Conservation (phyloP, 1,139 yeast species). For the Sugiyamaella neomexicana region DNA sequence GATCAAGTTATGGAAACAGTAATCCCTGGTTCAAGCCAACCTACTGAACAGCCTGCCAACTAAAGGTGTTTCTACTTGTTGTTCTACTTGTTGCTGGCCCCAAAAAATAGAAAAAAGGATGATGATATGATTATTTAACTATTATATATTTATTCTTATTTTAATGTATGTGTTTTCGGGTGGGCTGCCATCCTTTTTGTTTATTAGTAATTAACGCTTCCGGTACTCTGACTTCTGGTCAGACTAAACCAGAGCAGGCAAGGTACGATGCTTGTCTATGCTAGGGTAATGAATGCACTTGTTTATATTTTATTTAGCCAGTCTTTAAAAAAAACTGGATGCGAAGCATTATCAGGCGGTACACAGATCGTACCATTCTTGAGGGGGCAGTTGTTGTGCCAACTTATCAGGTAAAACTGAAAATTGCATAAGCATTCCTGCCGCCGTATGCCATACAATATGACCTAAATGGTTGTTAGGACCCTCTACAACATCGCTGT, state of each 20-base stretch:
- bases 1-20: conserved; percentile 71
- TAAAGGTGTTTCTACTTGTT: not conserved
- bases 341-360: conserved; percentile 6
- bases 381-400: conserved; percentile 26
- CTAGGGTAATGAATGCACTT: too few relatives aligned
- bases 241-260: too few relatives aligned
- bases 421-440: conserved; percentile 38
- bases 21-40: conserved; percentile 36
- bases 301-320: conserved; percentile 3
- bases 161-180: conserved; percentile 9
- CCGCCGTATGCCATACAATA: conserved; percentile 73
- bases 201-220: not conserved
- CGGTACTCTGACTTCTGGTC: not conserved
- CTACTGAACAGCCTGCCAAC: conserved; percentile 13
- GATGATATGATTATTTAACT: conserved; percentile 1
- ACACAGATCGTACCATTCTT: conserved; percentile 33
- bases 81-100: too few relatives aligned
- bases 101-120: not conserved
- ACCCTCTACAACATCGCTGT: too few relatives aligned
- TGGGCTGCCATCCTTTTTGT: not conserved
- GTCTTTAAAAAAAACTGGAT: conserved; percentile 2
- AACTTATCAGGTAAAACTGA: conserved; percentile 26
- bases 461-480: conserved; percentile 41
- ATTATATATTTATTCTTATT: conserved; percentile 16
- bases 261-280: too few relatives aligned